These are phyloP conservation scores for Rubia occidens DNA, from an alignment of 305 asterid genomes.

Conservation along the genomic window DNA sequence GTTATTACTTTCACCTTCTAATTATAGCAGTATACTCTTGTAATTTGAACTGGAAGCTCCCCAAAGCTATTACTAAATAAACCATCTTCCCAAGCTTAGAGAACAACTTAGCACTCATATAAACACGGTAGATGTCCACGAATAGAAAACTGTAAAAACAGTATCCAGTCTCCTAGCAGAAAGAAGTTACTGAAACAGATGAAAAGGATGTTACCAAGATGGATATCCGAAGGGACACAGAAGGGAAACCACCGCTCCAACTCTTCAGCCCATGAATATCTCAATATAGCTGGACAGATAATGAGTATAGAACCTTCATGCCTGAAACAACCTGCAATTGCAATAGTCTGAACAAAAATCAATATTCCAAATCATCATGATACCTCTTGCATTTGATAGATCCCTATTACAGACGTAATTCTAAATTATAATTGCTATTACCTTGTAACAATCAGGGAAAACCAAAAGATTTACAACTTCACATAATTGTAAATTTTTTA, in stretches of 20 bases:
- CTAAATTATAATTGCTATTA: neutral
- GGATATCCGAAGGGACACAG: conserved; percentile 84
- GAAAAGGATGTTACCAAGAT: conserved; percentile 52
- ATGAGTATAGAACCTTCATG: conserved; percentile 81
- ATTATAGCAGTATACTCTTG: neutral
- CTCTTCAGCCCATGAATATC: conserved; percentile 92
- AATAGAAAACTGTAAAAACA: neutral
- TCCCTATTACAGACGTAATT: neutral
- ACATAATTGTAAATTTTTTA: neutral
- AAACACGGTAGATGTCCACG: neutral
- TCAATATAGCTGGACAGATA: conserved; percentile 90
- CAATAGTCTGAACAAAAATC: conserved; percentile 58
- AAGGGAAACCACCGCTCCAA: conserved; percentile 89
- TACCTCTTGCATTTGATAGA: neutral
- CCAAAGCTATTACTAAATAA: neutral
- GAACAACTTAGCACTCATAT: neutral
- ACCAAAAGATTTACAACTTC: neutral
- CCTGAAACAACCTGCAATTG: conserved; percentile 73
- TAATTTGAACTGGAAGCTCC: neutral
- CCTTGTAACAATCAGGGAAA: too few relatives aligned
- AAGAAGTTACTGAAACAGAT: conserved; percentile 1
- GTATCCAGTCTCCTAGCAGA: neutral
- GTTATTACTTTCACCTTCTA: neutral
- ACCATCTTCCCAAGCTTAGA: neutral
- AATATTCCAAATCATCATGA: conserved; percentile 6